These are phyloP conservation scores for Elongisporangium prolatum DNA, from an alignment of 352 stramenopile genomes.

Conservation along the genomic window DNA sequence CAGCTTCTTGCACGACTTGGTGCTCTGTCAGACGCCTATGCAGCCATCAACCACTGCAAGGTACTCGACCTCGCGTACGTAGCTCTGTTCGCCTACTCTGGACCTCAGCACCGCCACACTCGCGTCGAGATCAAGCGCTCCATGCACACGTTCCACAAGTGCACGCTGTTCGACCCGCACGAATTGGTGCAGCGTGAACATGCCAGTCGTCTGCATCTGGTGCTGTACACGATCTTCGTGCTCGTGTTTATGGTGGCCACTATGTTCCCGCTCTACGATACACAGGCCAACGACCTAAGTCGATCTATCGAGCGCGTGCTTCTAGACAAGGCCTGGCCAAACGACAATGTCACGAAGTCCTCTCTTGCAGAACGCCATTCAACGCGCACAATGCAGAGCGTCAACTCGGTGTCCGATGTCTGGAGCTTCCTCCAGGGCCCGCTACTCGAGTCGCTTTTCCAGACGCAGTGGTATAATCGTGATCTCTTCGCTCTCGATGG, in stretches of 20 bases:
- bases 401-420: conserved; percentile 38
- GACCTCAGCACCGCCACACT: conserved; percentile 54
- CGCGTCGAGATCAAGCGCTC: conserved; percentile 58
- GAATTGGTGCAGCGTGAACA: conserved; percentile 45
- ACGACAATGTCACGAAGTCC: neutral
- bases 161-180: conserved; percentile 48
- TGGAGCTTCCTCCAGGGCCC: conserved; percentile 49
- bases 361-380: neutral
- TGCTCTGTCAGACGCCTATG: conserved; percentile 32
- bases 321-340: conserved; percentile 7
- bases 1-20: conserved; percentile 57
- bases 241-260: conserved; percentile 42
- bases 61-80: conserved; percentile 71
- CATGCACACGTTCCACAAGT: conserved; percentile 66
- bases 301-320: conserved; percentile 19
- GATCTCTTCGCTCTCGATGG: conserved; percentile 40
- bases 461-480: conserved; percentile 52
- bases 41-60: conserved; percentile 52
- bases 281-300: conserved; percentile 30
- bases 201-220: conserved; percentile 31
- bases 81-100: conserved; percentile 62
- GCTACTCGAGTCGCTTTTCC: conserved; percentile 38
- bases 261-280: conserved; percentile 34
- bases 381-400: conserved; percentile 21
- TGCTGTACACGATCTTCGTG: conserved; percentile 41